Base-by-base conservation (phyloP, 306 rosid species). In the Citrullus mucosospermus region DNA sequence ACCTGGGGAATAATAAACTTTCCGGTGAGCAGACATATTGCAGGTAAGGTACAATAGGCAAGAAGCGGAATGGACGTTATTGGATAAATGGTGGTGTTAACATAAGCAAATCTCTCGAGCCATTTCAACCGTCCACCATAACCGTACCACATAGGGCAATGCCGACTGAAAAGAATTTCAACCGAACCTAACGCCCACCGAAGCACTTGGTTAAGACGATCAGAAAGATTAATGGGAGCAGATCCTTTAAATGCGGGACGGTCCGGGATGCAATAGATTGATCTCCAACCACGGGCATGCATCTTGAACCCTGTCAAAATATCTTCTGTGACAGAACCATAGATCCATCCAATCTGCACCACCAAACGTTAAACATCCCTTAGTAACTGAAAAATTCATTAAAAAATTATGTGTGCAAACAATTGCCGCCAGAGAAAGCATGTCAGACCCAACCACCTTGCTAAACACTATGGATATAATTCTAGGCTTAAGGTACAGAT, bases 221-320 rank as follows among this genome's bases (percentile, higher is more conserved):
- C 99, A 0, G 99, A 95, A 85, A 95, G 98, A 88, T 95, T 95
- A 80, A 95, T 92, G 46, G 98, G 99, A 80, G 99, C 99, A 51
- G 99, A 95, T 67, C 99, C 99, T 86, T 95, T 95, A 81, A 95
- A 95, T 59, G 99, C 99, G 3, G 99, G 78, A 11, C 80, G 97
- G 84, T 88, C 84, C 7, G 99, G 99, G 85, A 92, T 91, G 86
- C 99, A 92, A 86, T 95, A 95, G 78, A 95, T 87, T 9, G 99
- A 95, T 80, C 99, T 85, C 99, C 99, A 95, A 39, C 99, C 99
- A 15, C 99, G 97, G 36, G 99, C 97, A 48, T 95, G 99, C 99
- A 95, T 95, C 88, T 95, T 95, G 79, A 95, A 95, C 82, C 99
- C 99, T 2, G 99, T 95, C 20, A 95, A 96, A 87, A 95, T 95